These are phyloP conservation scores for Cercophora newfieldiana DNA, from an alignment of 495 filamentous ascomycete genomes.

Conservation along the genomic window DNA sequence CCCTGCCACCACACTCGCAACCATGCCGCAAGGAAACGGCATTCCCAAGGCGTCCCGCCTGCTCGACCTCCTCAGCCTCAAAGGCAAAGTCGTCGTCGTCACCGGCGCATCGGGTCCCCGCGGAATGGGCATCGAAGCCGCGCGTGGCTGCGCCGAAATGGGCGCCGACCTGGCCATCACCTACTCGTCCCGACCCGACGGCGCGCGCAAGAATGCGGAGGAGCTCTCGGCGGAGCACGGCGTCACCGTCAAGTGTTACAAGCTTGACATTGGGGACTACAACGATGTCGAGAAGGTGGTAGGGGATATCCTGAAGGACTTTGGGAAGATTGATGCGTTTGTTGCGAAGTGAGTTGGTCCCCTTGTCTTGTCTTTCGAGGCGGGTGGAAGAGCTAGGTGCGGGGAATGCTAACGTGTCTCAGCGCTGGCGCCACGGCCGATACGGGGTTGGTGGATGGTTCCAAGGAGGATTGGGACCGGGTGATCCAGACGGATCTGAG, in stretches of 20 bases:
- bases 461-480: slow-evolving; percentile 45
- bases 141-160: slow-evolving; percentile 51
- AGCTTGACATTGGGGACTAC: slow-evolving; percentile 64
- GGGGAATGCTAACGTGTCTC: slow-evolving; percentile 4
- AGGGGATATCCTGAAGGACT: slow-evolving; percentile 51
- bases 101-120: slow-evolving; percentile 53
- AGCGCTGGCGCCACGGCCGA: slow-evolving; percentile 50
- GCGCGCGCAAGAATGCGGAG: slow-evolving; percentile 60
- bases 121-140: slow-evolving; percentile 53
- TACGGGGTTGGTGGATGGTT: slow-evolving; percentile 41
- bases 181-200: slow-evolving; percentile 46
- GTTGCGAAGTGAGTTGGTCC: slow-evolving; percentile 49
- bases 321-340: slow-evolving; percentile 55
- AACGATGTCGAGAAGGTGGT: slow-evolving; percentile 55
- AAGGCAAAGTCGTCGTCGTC: slow-evolving; percentile 55
- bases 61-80: slow-evolving; percentile 49
- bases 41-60: slow-evolving; percentile 37
- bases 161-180: slow-evolving; percentile 53
- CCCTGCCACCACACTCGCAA: too few species aligned
- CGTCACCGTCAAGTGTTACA: slow-evolving; percentile 65
- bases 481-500: slow-evolving; percentile 67
- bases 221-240: slow-evolving; percentile 49
- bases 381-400: slow-evolving; percentile 27
- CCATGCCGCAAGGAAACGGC: slow-evolving; percentile 22
- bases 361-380: neutral